Evolutionary conservation across 495 filamentous ascomycete genomes (phyloP), one percentile per base, ranked within the genome.

Genomic region (Penicillium coffeae): DNA sequence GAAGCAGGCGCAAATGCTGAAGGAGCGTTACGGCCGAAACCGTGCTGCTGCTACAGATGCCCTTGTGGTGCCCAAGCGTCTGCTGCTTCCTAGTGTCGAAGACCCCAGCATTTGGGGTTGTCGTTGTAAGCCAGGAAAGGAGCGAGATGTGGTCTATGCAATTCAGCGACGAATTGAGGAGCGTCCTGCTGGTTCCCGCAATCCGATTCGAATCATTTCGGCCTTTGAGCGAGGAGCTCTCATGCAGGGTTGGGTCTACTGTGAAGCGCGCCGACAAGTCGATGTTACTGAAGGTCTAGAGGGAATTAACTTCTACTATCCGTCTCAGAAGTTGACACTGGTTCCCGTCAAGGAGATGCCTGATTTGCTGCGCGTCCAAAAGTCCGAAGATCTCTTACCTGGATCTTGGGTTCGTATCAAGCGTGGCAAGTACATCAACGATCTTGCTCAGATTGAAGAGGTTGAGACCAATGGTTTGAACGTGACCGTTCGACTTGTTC

Each of bases 281-380:
- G 93, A 96, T 65, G 85, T 99, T 45, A 70, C 90, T 65, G 69
- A 82, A 8, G 87, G 87, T 3, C 71, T 93, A 25, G 87, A 96
- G 38, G 88, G 85, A 8, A 79, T 97, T 54, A 81, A 85, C 47
- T 87, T 91, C 62, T 84, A 89, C 21, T 98, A 95, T 61, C 86
- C 89, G 14, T 76, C 88, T 38, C 83, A 81, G 20, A 93, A 90
- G 65, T 80, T 89, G 65, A 78, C 89, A 30, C 68, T 96, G 27
- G 88, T 97, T 36, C 89, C 91, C n/a, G 89, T 97, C 56, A 91
- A 91, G 65, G 94, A 99, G 67, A 94, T 96, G 85, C 91, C 94
- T 0, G 93, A 96, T 66, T 82, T 99, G 8, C 70, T 99, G n/a
- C 81, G 89, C 20, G 89, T 91, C 21, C 81, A 79, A 21, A 96